Percentiles rank a stretch among this genome's conserved stretches.
Evolutionary conservation across 305 asterid genomes (phyloP).

Genomic region (Nicotiana rustica): DNA sequence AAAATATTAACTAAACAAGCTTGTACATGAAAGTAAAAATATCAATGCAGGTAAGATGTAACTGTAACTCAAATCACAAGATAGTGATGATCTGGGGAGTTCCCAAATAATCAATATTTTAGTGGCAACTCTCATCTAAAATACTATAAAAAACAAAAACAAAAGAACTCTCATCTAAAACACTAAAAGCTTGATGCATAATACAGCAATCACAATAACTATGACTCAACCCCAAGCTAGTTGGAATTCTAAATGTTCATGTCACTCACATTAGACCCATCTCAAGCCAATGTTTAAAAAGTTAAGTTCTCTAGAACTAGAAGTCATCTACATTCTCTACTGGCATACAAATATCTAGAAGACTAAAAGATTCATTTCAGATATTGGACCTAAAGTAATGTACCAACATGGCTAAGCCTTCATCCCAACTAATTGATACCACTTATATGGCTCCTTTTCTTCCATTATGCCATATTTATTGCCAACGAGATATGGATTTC

Average conservation of each 20-base stretch:
- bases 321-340: not conserved
- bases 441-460: not conserved
- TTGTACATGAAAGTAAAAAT: not conserved
- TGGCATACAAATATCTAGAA: not conserved
- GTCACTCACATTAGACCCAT: not conserved
- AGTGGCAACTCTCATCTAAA: not conserved
- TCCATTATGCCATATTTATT: not conserved
- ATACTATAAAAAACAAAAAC: not conserved
- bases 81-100: not conserved
- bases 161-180: not conserved
- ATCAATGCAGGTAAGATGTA: not conserved
- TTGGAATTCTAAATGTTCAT: not conserved
- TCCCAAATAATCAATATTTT: not conserved
- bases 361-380: not conserved
- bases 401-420: not conserved
- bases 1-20: not conserved
- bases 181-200: not conserved
- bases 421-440: not conserved
- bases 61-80: not conserved
- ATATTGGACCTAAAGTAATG: not conserved
- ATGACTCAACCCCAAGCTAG: not conserved
- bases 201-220: not conserved
- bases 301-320: not conserved
- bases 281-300: not conserved
- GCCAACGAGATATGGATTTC: not conserved